Base-by-base conservation (phyloP, 441 rosid genomes). In the Bruguiera hainesii region DNA sequence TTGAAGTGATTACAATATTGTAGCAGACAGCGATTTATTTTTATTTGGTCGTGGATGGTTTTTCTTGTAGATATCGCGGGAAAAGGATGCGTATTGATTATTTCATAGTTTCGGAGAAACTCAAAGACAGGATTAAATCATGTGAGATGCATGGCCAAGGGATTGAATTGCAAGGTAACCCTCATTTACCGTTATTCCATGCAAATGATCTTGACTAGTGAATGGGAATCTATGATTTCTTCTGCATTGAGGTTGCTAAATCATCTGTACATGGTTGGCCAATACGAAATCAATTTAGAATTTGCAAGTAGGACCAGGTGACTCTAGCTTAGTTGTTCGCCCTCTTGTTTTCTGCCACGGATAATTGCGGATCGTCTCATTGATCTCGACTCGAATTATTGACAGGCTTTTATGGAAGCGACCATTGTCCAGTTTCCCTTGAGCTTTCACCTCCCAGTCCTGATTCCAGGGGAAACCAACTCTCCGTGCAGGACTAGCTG, bases 21-120 rank as follows among this genome's bases (percentile, higher is more conserved):
- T 18, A 29, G 23, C 31, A n/a, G 19, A 35, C 20, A 29, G 29
- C 3, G 8, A 63, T 39, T 33, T 51, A 8, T 5, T 46, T 53
- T 21, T 46, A 46, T 56, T 48, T 42, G 48, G 35, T 64, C 53
- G 64, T 56, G 67, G 25, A 20, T 53, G 55, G 25, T 60, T 73
- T 56, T 10, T 63, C 21, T 72, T 82, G 64, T 72, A 94, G 99
- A 83, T 89, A 91, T 71, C 79, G 94, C 49, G 99, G 98, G 64
- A 91, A 94, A 79, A 83, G 97, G 77, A 90, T 88, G 97, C 84
- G 97, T 66, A 91, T 95, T 11, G 99, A 91, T 74, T 95, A 90
- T 72, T 90, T 95, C 79, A 63, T 90, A 51, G 90, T 87, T 67
- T 86, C 96, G 25, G 93, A 89, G 65, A 78, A 84, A 77, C 83